phyloP scores from a whole-genome alignment of 345 rosid species.

The Brassica cretica region DNA sequence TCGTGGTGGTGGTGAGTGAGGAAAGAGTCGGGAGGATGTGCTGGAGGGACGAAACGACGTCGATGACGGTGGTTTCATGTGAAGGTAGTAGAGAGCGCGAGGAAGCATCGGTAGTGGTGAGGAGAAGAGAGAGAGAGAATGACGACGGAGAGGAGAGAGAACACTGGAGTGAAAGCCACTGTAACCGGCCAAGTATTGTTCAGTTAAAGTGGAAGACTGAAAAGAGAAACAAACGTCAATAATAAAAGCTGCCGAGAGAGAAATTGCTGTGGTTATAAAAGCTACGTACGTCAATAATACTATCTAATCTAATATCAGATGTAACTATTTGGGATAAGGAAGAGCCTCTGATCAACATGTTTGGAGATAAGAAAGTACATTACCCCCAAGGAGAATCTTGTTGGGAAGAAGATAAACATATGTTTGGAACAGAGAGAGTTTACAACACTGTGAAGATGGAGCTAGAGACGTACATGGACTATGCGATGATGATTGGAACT shows the following conservation, averaged over 20 bases:
- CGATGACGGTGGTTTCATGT: constrained; percentile 41
- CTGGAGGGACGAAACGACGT: constrained; percentile 54
- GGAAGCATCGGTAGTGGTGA: too few species aligned
- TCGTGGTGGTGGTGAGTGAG: constrained; percentile 15
- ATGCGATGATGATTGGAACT: constrained; percentile 80
- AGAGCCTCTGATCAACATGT: constrained; percentile 70
- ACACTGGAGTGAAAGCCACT: too few species aligned
- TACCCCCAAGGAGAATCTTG: constrained; percentile 65
- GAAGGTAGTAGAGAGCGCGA: too few species aligned
- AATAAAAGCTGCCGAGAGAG: too few species aligned
- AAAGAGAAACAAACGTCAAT: too few species aligned
- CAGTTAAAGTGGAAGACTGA: too few species aligned
- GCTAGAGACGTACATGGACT: constrained; percentile 80
- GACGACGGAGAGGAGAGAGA: too few species aligned
- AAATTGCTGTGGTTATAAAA: too few species aligned
- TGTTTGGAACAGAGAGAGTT: constrained; percentile 69
- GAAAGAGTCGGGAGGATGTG: constrained; percentile 47
- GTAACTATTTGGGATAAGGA: constrained; percentile 31
- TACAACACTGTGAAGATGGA: constrained; percentile 71
- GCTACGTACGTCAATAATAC: too few species aligned
- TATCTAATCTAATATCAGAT: background rate
- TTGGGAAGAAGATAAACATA: constrained; percentile 54
- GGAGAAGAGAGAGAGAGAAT: too few species aligned
- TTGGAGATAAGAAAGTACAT: constrained; percentile 83
- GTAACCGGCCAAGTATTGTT: too few species aligned